A percentile compares a stretch with the other conserved stretches of the same genome.
Conservation (phyloP, 257 asterid species). For the Primulina eburnea region DNA sequence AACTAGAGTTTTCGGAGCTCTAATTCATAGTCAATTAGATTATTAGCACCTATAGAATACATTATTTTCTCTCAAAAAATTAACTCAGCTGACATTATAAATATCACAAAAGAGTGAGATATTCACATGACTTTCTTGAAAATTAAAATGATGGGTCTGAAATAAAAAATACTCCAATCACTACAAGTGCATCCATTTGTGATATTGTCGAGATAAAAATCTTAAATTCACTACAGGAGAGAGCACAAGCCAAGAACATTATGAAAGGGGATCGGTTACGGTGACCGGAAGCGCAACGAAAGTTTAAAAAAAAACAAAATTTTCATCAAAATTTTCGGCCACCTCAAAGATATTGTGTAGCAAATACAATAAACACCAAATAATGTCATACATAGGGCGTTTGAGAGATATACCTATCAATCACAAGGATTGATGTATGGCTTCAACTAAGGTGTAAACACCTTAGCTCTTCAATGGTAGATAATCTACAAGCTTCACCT, state of each 20-base stretch:
- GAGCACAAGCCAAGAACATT: slow-evolving; percentile 24
- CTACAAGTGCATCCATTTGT: slow-evolving; percentile 8
- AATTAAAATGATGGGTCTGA: slow-evolving; percentile 4
- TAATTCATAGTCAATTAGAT: not conserved
- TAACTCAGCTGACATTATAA: slow-evolving; percentile 60
- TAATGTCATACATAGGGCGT: no score
- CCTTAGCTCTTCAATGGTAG: no score
- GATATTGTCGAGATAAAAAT: slow-evolving; percentile 15
- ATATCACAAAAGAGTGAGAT: slow-evolving; percentile 87
- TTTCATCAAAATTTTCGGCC: no score
- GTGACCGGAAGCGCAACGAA: no score
- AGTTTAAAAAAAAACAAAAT: no score
- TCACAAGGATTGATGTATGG: no score
- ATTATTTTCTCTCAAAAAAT: not conserved
- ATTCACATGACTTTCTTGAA: slow-evolving; percentile 53
- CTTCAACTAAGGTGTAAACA: no score
- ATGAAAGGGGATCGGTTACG: no score
- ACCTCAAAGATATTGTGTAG: no score
- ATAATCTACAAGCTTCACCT: no score
- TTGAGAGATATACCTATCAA: no score
- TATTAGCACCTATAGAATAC: not conserved
- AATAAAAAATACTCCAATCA: not conserved
- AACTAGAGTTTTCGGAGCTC: slow-evolving; percentile 9
- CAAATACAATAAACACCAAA: no score
- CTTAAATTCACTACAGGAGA: not conserved